Conservation (phyloP, 1,284 basidiomycete genomes). For the Inonotus hispidus region DNA sequence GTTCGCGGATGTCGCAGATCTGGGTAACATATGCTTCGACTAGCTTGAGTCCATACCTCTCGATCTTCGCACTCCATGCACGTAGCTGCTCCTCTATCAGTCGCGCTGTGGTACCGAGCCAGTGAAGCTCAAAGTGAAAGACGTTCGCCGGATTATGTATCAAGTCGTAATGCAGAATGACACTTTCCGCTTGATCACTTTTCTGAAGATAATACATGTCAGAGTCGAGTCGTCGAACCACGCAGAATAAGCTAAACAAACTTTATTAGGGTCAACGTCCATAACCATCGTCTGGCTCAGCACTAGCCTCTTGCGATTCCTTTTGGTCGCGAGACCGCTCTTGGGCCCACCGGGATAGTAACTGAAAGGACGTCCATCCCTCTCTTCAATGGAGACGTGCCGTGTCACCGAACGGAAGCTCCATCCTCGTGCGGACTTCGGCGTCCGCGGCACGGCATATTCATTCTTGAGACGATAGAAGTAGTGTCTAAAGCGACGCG, state of each 20-base stretch:
- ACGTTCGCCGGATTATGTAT: slow-evolving; percentile 88
- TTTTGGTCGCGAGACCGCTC: slow-evolving; percentile 37
- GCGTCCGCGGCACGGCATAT: slow-evolving; percentile 63
- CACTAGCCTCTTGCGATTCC: slow-evolving; percentile 61
- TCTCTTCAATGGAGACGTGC: slow-evolving; percentile 33
- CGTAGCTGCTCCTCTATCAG: slow-evolving; percentile 89
- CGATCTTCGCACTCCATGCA: slow-evolving; percentile 80
- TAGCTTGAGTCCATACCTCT: slow-evolving; percentile 86
- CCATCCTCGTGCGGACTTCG: slow-evolving; percentile 35
- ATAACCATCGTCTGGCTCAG: slow-evolving; percentile 85
- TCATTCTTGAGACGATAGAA: slow-evolving; percentile 82
- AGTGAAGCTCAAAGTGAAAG: slow-evolving; percentile 95
- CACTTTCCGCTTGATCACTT: slow-evolving; percentile 84
- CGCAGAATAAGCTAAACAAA: slow-evolving; percentile 25
- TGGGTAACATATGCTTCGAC: slow-evolving; percentile 91
- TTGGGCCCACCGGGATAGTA: slow-evolving; percentile 36
- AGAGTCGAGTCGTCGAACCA: neutral
- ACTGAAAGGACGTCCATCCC: slow-evolving; percentile 32
- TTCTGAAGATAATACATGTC: slow-evolving; percentile 36
- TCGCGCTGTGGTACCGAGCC: slow-evolving; percentile 96
- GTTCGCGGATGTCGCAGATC: slow-evolving; percentile 74
- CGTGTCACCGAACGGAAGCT: slow-evolving; percentile 53
- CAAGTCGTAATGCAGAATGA: slow-evolving; percentile 86
- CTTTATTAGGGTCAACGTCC: slow-evolving; percentile 79
- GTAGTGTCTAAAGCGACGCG: slow-evolving; percentile 55